Conservation (phyloP, 2,329 filamentous ascomycete genomes). For the Aspergillus sp. region DNA sequence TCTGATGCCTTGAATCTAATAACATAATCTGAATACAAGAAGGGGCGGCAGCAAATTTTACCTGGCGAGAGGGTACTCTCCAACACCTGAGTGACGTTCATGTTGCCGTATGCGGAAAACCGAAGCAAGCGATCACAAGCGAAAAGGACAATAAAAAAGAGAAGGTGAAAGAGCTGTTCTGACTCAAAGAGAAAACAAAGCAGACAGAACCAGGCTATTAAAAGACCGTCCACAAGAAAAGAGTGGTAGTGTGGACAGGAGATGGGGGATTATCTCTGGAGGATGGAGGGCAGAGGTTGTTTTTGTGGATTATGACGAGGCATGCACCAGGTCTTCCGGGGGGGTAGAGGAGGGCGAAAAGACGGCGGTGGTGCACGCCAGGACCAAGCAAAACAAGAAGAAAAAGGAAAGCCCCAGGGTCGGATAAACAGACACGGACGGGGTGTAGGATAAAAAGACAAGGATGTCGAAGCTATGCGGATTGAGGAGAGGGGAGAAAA, state of each 20-base stretch:
- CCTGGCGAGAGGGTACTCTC: conserved; percentile 93
- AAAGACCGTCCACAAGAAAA: conserved; percentile 24
- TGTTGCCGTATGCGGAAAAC: conserved; percentile 53
- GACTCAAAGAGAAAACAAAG: conserved; percentile 17
- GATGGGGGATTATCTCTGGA: conserved; percentile 17
- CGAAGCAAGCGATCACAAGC: conserved; percentile 22
- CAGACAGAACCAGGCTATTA: conserved; percentile 10
- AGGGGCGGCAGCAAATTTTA: conserved; percentile 50
- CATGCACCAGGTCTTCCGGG: conserved; percentile 37
- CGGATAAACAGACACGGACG: conserved; percentile 22
- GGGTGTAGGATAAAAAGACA: conserved; percentile 8
- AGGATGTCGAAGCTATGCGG: not conserved
- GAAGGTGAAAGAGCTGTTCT: conserved; percentile 22
- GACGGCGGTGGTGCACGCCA: conserved; percentile 30
- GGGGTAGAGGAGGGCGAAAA: conserved; percentile 29
- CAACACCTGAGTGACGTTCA: conserved; percentile 98
- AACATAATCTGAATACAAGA: not conserved
- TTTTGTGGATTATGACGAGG: conserved; percentile 45
- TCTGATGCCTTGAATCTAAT: not conserved
- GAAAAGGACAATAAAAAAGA: conserved; percentile 24
- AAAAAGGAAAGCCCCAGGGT: conserved; percentile 7
- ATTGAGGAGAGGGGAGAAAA: conserved; percentile 14
- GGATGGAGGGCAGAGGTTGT: conserved; percentile 35
- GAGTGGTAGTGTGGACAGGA: conserved; percentile 26
- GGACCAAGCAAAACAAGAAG: conserved; percentile 16